Conservation (phyloP, 306 rosid species). For the Vigna unguiculata region DNA sequence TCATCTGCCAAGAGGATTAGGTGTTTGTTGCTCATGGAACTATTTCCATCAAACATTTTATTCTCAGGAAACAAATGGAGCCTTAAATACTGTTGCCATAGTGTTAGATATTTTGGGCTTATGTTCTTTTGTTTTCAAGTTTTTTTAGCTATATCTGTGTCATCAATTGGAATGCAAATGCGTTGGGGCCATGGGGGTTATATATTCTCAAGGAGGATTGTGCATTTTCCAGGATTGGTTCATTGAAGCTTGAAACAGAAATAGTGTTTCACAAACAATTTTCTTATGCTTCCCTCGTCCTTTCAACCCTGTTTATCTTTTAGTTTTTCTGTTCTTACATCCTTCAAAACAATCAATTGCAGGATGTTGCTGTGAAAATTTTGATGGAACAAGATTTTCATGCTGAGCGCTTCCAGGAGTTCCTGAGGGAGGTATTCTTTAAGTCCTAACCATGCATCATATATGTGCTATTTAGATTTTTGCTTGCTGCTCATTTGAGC, state of each 20-base stretch:
- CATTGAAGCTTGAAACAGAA: slow-evolving; percentile 29
- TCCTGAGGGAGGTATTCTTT: slow-evolving; percentile 83
- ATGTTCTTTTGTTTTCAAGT: slow-evolving; percentile 14
- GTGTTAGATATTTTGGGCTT: slow-evolving; percentile 2
- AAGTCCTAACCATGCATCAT: slow-evolving; percentile 29
- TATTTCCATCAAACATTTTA: slow-evolving; percentile 11
- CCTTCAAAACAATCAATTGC: slow-evolving; percentile 39
- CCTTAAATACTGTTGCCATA: slow-evolving; percentile 20
- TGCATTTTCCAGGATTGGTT: slow-evolving; percentile 28
- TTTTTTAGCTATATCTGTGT: slow-evolving; percentile 8
- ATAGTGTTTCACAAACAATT: background rate
- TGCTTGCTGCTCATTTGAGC: slow-evolving; percentile 43
- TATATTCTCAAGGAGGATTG: slow-evolving; percentile 7
- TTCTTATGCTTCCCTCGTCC: slow-evolving; percentile 1
- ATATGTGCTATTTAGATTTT: slow-evolving; percentile 13
- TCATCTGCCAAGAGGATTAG: slow-evolving; percentile 12
- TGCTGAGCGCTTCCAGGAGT: slow-evolving; percentile 89
- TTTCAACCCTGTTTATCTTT: slow-evolving; percentile 13
- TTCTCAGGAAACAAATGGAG: slow-evolving; percentile 20
- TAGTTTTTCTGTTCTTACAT: background rate
- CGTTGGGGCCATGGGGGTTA: slow-evolving; percentile 13
- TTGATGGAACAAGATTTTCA: slow-evolving; percentile 97
- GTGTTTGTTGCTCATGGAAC: slow-evolving; percentile 5
- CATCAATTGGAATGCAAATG: slow-evolving; percentile 34
- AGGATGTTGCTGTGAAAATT: slow-evolving; percentile 99